Evolutionary conservation across 208 protist species (phyloP).

Genomic region (Crithidia thermophila): DNA sequence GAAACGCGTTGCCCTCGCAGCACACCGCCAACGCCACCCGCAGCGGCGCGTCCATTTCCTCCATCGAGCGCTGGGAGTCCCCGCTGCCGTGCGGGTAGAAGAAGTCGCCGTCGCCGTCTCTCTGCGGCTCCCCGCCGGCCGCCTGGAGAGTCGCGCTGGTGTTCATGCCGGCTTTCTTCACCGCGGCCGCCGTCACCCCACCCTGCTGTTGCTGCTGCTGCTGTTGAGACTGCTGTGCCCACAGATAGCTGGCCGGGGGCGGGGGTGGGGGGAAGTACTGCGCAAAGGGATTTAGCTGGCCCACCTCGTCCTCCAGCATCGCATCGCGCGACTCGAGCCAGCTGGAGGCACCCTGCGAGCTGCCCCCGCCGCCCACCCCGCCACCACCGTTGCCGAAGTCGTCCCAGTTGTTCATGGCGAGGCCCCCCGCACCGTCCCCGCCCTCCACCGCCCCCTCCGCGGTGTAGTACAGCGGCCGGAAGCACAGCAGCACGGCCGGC

Average conservation of each 20-base stretch:
- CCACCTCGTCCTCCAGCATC: conserved; percentile 67
- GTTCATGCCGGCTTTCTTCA: conserved; percentile 1
- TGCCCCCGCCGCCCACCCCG: conserved; percentile 16
- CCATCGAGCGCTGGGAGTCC: conserved; percentile 35
- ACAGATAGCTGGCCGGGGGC: conserved; percentile 39
- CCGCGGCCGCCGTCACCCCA: conserved; percentile 17
- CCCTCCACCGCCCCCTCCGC: conserved; percentile 15
- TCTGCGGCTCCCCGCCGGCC: not conserved
- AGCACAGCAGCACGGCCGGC: conserved; percentile 60
- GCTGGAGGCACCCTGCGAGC: conserved; percentile 45
- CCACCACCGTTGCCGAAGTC: conserved; percentile 15
- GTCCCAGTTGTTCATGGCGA: conserved; percentile 26
- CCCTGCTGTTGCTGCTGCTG: not conserved
- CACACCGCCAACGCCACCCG: conserved; percentile 69
- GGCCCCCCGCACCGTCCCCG: conserved; percentile 2
- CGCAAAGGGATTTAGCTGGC: conserved; percentile 73
- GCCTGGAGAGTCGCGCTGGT: not conserved
- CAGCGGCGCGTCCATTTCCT: conserved; percentile 44
- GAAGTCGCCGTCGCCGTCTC: not conserved
- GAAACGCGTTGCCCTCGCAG: conserved; percentile 62
- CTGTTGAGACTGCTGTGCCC: conserved; percentile 4
- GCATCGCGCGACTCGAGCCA: conserved; percentile 36
- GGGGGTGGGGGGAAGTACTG: conserved; percentile 48
- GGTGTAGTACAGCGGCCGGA: conserved; percentile 32
- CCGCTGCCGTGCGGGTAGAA: conserved; percentile 15